Percentiles rank a stretch among this genome's conserved stretches.
Conservation (phyloP, 805 yeast species). For the Teunomyces tritomae region DNA sequence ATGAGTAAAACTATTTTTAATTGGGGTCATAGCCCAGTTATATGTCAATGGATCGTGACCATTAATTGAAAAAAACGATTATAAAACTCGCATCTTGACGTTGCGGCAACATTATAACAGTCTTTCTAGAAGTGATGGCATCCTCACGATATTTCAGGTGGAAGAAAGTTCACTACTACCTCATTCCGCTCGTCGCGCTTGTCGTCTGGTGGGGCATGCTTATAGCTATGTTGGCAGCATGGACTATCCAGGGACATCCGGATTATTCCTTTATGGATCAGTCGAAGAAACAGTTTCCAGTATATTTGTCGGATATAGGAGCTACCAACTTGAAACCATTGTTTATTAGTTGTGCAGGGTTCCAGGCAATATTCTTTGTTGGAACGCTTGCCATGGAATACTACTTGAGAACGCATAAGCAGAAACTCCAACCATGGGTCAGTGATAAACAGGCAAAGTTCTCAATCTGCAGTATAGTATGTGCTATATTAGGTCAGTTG, state of each 20-base stretch:
- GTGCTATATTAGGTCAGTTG: slow-evolving; percentile 60
- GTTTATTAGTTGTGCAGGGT: slow-evolving; percentile 73
- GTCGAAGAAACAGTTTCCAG: slow-evolving; percentile 41
- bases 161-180: slow-evolving; percentile 48
- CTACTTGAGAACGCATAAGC: slow-evolving; percentile 49
- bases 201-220: slow-evolving; percentile 91
- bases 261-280: slow-evolving; percentile 53
- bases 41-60: not conserved
- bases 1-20: not conserved
- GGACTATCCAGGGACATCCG: slow-evolving; percentile 83
- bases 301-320: slow-evolving; percentile 82
- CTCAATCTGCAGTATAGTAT: slow-evolving; percentile 41
- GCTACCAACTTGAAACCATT: slow-evolving; percentile 84
- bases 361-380: slow-evolving; percentile 73
- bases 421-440: slow-evolving; percentile 51
- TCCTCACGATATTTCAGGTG: slow-evolving; percentile 16
- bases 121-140: not conserved
- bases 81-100: not conserved
- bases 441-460: slow-evolving; percentile 40
- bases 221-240: slow-evolving; percentile 68
- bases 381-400: slow-evolving; percentile 63
- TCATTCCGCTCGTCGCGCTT: slow-evolving; percentile 64
- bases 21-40: not conserved
- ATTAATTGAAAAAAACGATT: not conserved
- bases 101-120: not conserved